Conservation (phyloP, 2,329 filamentous ascomycete species). For the Ramularia collo-cygni region DNA sequence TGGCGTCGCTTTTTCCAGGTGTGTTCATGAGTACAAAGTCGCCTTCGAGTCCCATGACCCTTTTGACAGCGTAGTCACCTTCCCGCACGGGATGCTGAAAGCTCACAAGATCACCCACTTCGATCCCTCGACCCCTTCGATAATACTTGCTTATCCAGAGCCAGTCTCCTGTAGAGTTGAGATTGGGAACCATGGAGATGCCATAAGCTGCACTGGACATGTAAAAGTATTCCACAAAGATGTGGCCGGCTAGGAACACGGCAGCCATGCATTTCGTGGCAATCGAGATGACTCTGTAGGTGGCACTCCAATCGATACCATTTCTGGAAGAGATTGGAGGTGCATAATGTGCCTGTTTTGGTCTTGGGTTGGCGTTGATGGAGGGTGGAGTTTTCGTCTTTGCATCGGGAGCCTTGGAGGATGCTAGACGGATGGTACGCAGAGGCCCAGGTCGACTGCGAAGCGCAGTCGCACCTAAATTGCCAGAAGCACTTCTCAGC, state of each 20-base stretch:
- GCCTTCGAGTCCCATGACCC: constrained; percentile 54
- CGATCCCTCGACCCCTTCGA: constrained; percentile 58
- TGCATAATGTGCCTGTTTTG: too few species aligned
- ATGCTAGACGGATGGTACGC: too few species aligned
- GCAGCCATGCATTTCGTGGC: too few species aligned
- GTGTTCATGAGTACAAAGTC: constrained; percentile 66
- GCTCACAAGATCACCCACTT: constrained; percentile 77
- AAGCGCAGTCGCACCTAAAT: too few species aligned
- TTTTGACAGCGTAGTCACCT: constrained; percentile 59
- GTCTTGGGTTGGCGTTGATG: too few species aligned
- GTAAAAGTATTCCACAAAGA: constrained; percentile 49
- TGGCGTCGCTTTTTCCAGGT: constrained; percentile 41
- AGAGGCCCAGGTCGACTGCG: too few species aligned
- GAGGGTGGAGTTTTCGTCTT: too few species aligned
- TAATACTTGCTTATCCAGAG: constrained; percentile 62
- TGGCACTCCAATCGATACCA: too few species aligned
- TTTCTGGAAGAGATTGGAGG: too few species aligned
- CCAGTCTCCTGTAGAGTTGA: constrained; percentile 60
- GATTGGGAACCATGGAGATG: constrained; percentile 84
- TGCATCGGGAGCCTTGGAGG: too few species aligned
- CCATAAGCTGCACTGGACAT: constrained; percentile 56
- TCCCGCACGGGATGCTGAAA: constrained; percentile 65
- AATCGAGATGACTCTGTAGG: too few species aligned
- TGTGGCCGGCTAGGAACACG: constrained; percentile 21
- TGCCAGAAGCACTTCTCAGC: too few species aligned